Percentiles rank a stretch among this genome's conserved stretches.
These are phyloP conservation scores for Podospora tetraspora DNA, from an alignment of 495 filamentous ascomycete genomes.

Conservation along the genomic window DNA sequence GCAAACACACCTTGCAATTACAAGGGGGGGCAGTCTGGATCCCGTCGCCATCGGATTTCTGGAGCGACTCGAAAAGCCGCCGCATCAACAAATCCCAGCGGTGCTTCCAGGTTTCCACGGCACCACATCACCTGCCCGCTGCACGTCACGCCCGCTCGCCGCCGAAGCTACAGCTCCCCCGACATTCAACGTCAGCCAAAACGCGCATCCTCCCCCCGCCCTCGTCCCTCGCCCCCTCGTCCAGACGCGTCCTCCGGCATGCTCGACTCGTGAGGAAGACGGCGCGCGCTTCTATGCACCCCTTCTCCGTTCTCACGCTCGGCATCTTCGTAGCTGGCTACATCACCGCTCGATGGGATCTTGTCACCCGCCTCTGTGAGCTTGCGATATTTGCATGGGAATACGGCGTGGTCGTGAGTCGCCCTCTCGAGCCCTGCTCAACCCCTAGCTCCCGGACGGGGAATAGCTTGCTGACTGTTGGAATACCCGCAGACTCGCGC, in stretches of 20 bases:
- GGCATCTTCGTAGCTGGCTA: slow-evolving; percentile 99
- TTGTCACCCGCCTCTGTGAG: slow-evolving; percentile 92
- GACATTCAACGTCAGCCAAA: neutral
- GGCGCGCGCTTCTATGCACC: slow-evolving; percentile 72
- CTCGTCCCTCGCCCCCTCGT: neutral
- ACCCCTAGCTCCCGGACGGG: neutral
- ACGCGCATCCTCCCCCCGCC: neutral
- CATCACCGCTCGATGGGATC: slow-evolving; percentile 96
- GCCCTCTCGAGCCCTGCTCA: neutral
- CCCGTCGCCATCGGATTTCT: neutral
- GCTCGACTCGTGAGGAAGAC: slow-evolving; percentile 23
- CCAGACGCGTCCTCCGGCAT: slow-evolving; percentile 22
- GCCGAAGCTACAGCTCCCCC: neutral
- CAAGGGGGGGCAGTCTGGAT: slow-evolving; percentile 1
- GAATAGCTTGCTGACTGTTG: slow-evolving; percentile 5
- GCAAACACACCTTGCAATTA: slow-evolving; percentile 1
- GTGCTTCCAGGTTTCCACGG: slow-evolving; percentile 1
- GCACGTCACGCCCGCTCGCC: neutral
- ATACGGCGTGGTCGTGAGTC: slow-evolving; percentile 90
- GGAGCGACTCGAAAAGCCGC: slow-evolving; percentile 6
- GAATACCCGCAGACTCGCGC: slow-evolving; percentile 37
- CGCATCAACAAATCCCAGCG: neutral
- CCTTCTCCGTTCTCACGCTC: slow-evolving; percentile 86
- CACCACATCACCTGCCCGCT: neutral
- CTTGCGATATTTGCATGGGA: slow-evolving; percentile 96